phyloP scores from a whole-genome alignment of 257 asterid genomes.

The Henckelia pumila region DNA sequence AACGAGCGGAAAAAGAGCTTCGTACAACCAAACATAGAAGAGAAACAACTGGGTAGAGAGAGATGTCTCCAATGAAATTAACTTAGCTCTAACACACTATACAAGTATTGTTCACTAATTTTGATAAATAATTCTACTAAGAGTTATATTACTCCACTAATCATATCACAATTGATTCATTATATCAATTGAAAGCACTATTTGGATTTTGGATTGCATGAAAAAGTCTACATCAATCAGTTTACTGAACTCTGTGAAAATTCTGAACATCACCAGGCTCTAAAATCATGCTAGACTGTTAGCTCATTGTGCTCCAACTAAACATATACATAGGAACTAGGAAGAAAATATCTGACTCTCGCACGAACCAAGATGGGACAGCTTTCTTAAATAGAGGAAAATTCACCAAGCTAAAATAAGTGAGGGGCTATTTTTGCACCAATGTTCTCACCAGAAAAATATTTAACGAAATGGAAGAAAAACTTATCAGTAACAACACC shows the following conservation, averaged over 20 bases:
- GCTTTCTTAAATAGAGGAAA: not conserved
- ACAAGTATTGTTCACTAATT: conserved; percentile 4
- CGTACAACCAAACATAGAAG: not conserved
- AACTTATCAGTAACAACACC: conserved; percentile 2
- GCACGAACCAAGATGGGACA: not conserved
- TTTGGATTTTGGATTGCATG: conserved; percentile 3
- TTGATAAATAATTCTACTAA: not conserved
- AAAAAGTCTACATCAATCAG: not conserved
- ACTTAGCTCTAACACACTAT: conserved; percentile 13
- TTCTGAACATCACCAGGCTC: not conserved
- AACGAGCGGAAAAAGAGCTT: conserved; percentile 6
- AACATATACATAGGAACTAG: not conserved
- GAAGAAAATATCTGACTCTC: not conserved
- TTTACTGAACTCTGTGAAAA: not conserved
- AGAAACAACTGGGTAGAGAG: not conserved
- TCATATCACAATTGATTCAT: not conserved
- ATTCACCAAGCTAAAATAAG: not conserved
- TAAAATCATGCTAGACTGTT: not conserved
- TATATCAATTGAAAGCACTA: not conserved
- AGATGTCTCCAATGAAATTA: not conserved
- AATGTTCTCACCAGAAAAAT: not conserved
- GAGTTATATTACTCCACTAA: not conserved
- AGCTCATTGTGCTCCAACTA: not conserved
- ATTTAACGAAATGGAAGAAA: not conserved
- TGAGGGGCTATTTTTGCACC: not conserved